phyloP scores from a whole-genome alignment of 306 rosid species.

The Coriaria nepalensis region DNA sequence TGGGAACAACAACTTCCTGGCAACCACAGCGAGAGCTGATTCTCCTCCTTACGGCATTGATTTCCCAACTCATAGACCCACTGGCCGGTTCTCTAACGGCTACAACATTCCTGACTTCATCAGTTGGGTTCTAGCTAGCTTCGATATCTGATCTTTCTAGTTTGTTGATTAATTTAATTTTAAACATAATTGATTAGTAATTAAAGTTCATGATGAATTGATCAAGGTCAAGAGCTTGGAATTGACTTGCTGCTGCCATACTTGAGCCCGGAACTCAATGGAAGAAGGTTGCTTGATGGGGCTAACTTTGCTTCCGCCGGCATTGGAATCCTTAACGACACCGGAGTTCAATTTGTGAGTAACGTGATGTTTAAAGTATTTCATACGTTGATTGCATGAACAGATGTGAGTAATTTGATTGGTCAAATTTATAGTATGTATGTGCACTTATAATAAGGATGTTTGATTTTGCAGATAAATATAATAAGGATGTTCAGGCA shows the following conservation, averaged over 20 bases:
- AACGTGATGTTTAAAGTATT: too few species aligned
- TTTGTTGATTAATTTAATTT: not conserved
- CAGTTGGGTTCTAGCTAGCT: constrained; percentile 6
- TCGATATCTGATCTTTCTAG: not conserved
- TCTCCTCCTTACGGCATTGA: constrained; percentile 50
- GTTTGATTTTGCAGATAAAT: constrained; percentile 33
- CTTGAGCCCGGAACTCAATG: constrained; percentile 45
- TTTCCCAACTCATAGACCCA: constrained; percentile 37
- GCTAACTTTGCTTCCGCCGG: constrained; percentile 96
- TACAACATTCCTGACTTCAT: constrained; percentile 47
- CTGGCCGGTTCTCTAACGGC: constrained; percentile 64
- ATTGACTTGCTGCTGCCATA: constrained; percentile 56
- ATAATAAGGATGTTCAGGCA: constrained; percentile 55
- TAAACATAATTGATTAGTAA: too few species aligned
- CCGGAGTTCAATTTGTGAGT: constrained; percentile 70
- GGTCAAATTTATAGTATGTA: too few species aligned
- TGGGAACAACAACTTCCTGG: constrained; percentile 47
- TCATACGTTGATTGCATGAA: too few species aligned
- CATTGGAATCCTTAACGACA: constrained; percentile 82
- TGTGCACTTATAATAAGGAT: not conserved
- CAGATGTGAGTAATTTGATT: not conserved
- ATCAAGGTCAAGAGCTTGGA: constrained; percentile 47
- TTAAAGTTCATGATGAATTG: too few species aligned
- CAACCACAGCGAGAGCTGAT: constrained; percentile 36
- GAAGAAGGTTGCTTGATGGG: constrained; percentile 51